These are phyloP conservation scores for Vanrija sp. DNA, from an alignment of 1,284 basidiomycete species.

Conservation along the genomic window DNA sequence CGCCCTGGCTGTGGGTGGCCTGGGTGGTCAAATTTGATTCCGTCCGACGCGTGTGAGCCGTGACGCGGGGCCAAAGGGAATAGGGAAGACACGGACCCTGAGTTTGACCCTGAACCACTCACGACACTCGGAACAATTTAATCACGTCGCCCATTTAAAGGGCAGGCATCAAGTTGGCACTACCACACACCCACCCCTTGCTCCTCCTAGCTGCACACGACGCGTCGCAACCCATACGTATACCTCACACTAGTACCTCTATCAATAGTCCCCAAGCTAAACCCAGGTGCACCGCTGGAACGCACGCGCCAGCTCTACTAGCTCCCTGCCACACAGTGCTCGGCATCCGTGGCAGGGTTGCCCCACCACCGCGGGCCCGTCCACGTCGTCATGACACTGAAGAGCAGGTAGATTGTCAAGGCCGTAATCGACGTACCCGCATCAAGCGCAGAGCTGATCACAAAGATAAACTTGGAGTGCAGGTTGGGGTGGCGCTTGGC, in stretches of 20 bases:
- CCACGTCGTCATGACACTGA: slow-evolving; percentile 36
- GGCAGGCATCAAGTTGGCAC: too few species aligned
- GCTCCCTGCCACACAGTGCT: slow-evolving; percentile 46
- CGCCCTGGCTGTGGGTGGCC: too few species aligned
- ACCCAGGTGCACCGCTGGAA: not conserved
- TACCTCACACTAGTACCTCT: not conserved
- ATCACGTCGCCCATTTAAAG: too few species aligned
- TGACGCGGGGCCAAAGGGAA: not conserved
- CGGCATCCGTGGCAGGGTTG: slow-evolving; percentile 41
- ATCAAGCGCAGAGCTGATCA: slow-evolving; percentile 51
- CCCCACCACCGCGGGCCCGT: slow-evolving; percentile 46
- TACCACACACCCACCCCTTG: too few species aligned
- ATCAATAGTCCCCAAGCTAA: not conserved
- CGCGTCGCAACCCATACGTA: not conserved
- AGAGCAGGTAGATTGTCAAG: slow-evolving; percentile 50
- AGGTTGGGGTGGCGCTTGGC: slow-evolving; percentile 37
- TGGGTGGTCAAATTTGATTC: too few species aligned
- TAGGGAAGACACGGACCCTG: not conserved
- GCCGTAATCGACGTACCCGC: slow-evolving; percentile 52
- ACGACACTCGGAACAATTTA: too few species aligned
- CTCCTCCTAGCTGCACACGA: too few species aligned
- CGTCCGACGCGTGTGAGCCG: too few species aligned
- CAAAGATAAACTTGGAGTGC: slow-evolving; percentile 43
- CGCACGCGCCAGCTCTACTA: slow-evolving; percentile 2
- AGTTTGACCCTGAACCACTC: not conserved